Evolutionary conservation across 768 basidiomycete species (phyloP), one percentile per base, ranked within the genome.

Genomic region (Punctularia strigosozonata): DNA sequence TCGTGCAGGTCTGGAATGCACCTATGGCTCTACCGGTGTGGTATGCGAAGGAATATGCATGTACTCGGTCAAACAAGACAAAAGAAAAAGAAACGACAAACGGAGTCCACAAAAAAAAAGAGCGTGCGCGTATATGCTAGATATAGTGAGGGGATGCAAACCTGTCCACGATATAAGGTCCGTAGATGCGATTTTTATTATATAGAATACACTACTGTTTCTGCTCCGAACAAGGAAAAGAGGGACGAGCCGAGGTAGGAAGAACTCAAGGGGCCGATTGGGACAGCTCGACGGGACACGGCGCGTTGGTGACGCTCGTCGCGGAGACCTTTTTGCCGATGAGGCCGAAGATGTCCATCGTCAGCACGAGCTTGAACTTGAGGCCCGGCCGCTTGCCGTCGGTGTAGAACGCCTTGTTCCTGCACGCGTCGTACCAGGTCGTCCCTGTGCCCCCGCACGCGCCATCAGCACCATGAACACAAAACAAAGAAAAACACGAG

Each of bases 391-490:
- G 73, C 34, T 55, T 61, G n/a, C 71, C 74, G 51, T 60, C 59
- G 3, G 55, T 24, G 54, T 61, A 73, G 22, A 73, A 51, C 25
- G 56, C 64, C 28, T 56, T 50, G 53, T 87, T 80, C 60, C 69
- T 70, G 64, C 88, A 91, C 5, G 72, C 80, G 41, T 80, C 64
- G 54, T 90, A 83, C 76, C 81, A 85, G 39, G 74, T 75, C 5
- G 54, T 52, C 83, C 80, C 81, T 86, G 39, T 1, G 33, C 10
- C 10, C 26, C 26, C 10, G 8, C 20, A 34, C 10, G 33, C 15
- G 26, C 10, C 26, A 28, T 8, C 8, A 28, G 26, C 15, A 28
- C 15, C 8, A 15, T 8, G 15, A 8, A 15, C 10, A 10, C 28
- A 10, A 25, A 41, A 36, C 28, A 34, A 5, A 12, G 37, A 48